A percentile compares a stretch with the other conserved stretches of the same genome.
phyloP scores from a whole-genome alignment of 2,329 filamentous ascomycete genomes.

The Teratosphaeria viscida region DNA sequence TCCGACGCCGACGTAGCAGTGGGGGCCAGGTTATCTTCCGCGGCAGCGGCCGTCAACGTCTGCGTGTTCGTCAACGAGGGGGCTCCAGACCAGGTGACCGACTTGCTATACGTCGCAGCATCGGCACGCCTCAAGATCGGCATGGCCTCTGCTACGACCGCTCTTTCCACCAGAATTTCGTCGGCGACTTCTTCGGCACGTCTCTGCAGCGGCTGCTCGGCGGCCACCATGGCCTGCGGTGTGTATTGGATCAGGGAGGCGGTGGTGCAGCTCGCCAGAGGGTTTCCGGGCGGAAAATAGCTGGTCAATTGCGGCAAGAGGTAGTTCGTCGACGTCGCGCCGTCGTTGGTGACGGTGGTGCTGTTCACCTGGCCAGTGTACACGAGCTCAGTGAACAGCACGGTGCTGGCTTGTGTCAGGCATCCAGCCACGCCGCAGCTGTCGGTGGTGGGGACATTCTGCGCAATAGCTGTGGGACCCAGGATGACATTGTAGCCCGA shows the following conservation, averaged over 20 bases:
- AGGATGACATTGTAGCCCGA: constrained; percentile 14
- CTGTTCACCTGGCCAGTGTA: constrained; percentile 11
- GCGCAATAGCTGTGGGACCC: constrained; percentile 9
- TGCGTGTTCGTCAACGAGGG: neutral
- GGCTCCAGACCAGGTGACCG: neutral
- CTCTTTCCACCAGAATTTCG: neutral
- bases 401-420: constrained; percentile 1
- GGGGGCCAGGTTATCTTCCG: neutral
- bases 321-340: constrained; percentile 3
- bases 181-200: neutral
- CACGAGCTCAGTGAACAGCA: constrained; percentile 6
- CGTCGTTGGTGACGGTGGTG: neutral
- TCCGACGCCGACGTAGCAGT: neutral
- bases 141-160: neutral
- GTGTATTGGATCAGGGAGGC: constrained; percentile 1
- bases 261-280: constrained; percentile 11
- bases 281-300: constrained; percentile 13
- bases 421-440: constrained; percentile 5
- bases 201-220: neutral
- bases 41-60: neutral
- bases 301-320: constrained; percentile 9
- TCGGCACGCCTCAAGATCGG: neutral
- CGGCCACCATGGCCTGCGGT: neutral
- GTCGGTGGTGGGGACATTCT: constrained; percentile 7
- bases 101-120: neutral